phyloP scores from a whole-genome alignment of 768 basidiomycete species.

The Cubamyces sp. region DNA sequence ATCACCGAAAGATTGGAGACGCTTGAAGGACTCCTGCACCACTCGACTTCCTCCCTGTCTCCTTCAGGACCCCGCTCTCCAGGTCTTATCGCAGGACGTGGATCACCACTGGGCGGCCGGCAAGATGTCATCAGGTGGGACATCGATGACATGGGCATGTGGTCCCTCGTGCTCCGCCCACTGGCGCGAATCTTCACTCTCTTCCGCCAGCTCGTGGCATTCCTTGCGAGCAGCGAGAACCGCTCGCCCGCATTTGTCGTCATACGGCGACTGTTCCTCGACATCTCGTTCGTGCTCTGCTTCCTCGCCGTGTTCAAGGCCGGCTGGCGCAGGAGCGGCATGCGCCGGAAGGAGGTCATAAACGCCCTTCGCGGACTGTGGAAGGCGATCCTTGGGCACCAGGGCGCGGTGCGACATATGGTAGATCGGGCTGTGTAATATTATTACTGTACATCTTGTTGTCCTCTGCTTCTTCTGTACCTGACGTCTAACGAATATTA shows the following conservation, averaged over 20 bases:
- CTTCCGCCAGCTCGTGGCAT: conserved; percentile 54
- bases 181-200: conserved; percentile 53
- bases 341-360: conserved; percentile 69
- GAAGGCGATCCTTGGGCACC: conserved; percentile 68
- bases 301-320: conserved; percentile 60
- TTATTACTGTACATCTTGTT: conserved; percentile 1
- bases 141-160: conserved; percentile 82
- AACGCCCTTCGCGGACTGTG: conserved; percentile 69
- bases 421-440: conserved; percentile 46
- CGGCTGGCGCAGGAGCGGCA: conserved; percentile 70
- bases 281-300: conserved; percentile 73
- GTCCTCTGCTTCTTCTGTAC: background rate
- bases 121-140: conserved; percentile 51
- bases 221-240: conserved; percentile 63
- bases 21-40: conserved; percentile 50
- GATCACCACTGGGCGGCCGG: conserved; percentile 22
- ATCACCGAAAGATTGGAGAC: conserved; percentile 67
- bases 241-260: conserved; percentile 70
- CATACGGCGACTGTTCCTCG: conserved; percentile 74
- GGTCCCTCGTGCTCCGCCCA: conserved; percentile 74
- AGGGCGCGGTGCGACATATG: conserved; percentile 44
- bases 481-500: conserved; percentile 1
- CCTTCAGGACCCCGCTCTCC: conserved; percentile 30
- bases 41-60: conserved; percentile 41
- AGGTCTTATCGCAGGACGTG: conserved; percentile 15